phyloP scores from a whole-genome alignment of 805 yeast species.

The Phaffomyces opuntiae region DNA sequence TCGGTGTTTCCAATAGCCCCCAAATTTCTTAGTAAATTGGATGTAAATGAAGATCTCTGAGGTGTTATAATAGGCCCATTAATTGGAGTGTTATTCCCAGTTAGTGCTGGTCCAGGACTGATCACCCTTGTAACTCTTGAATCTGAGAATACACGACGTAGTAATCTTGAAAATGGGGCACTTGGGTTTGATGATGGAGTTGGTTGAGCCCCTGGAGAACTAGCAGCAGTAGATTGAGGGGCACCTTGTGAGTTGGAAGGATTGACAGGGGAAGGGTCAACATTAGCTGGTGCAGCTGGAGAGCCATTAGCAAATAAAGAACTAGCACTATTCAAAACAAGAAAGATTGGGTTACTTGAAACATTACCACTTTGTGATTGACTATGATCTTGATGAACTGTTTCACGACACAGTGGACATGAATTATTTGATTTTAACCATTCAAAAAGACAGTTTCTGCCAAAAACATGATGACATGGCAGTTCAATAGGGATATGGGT shows the following conservation, averaged over 20 bases:
- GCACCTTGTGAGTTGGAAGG: neutral
- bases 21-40: slow-evolving; percentile 8
- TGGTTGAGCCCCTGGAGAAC: neutral
- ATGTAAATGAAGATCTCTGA: slow-evolving; percentile 8
- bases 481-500: slow-evolving; percentile 62
- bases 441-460: slow-evolving; percentile 72
- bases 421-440: slow-evolving; percentile 74
- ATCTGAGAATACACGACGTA: too few relatives aligned
- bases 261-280: neutral
- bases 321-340: neutral
- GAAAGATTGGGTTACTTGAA: slow-evolving; percentile 11
- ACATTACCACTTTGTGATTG: slow-evolving; percentile 5
- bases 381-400: slow-evolving; percentile 18
- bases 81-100: neutral
- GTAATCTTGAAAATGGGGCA: neutral
- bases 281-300: neutral
- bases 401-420: slow-evolving; percentile 81
- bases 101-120: neutral
- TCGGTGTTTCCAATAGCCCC: slow-evolving; percentile 5
- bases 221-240: neutral
- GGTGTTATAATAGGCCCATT: neutral
- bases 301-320: neutral
- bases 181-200: neutral
- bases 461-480: slow-evolving; percentile 87
- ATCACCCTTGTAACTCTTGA: too few relatives aligned